These are phyloP conservation scores for Coemansia sp. DNA, from an alignment of 192 early-diverging fungal genomes.

Conservation along the genomic window DNA sequence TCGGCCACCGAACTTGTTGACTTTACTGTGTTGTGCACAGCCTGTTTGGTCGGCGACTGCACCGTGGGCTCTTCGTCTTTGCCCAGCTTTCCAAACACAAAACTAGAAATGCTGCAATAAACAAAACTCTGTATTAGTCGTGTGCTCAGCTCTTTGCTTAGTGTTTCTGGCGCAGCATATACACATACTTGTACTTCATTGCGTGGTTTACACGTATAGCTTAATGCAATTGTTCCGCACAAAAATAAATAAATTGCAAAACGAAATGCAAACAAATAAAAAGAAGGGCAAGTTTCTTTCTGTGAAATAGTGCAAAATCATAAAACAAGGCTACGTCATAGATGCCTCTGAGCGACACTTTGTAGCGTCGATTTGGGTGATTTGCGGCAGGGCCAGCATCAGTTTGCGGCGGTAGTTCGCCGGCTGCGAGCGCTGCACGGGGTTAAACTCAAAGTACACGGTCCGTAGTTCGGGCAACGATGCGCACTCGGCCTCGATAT, in stretches of 20 bases:
- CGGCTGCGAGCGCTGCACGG: constrained; percentile 71
- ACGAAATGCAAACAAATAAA: background rate
- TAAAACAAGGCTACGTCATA: background rate
- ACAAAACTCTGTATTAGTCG: background rate
- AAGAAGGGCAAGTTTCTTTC: background rate
- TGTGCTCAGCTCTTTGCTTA: too few relatives aligned
- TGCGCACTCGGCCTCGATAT: constrained; percentile 68
- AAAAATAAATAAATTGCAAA: background rate
- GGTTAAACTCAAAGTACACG: constrained; percentile 95
- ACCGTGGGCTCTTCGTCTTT: constrained; percentile 6
- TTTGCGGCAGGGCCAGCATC: constrained; percentile 75
- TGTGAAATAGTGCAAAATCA: background rate
- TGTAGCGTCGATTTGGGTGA: constrained; percentile 91
- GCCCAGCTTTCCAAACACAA: constrained; percentile 32
- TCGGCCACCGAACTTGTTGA: constrained; percentile 22
- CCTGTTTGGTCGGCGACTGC: background rate
- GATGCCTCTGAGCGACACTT: background rate
- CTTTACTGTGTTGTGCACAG: constrained; percentile 7
- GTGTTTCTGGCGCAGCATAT: too few relatives aligned
- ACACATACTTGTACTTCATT: constrained; percentile 24
- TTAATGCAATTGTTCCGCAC: too few relatives aligned
- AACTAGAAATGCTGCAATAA: constrained; percentile 16
- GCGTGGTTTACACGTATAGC: background rate
- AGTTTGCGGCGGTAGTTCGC: constrained; percentile 86
- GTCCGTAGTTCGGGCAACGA: constrained; percentile 66